Evolutionary conservation across 805 yeast genomes (phyloP), one percentile per base, ranked within the genome.

Genomic region (Metschnikowia borealis): DNA sequence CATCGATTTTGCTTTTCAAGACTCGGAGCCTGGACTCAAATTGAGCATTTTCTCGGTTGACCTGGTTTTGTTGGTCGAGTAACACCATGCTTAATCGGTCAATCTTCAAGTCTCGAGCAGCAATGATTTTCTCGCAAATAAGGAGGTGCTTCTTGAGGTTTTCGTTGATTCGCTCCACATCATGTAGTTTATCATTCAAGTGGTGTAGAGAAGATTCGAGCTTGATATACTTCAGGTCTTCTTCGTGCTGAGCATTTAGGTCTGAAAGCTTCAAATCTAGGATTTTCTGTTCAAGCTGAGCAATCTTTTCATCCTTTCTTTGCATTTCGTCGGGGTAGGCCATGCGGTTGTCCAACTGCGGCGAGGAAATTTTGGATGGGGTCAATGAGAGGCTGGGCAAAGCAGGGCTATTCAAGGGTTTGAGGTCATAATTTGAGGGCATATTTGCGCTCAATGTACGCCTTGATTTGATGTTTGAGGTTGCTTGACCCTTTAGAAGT

Each of bases 131-230:
- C 51, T 80, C 80, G 37, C 81, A 71, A 3, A 82, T 70, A 26
- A 71, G 70, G 17, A 84, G 68, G 56, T 85, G 89, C 56, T 75
- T 80, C 46, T 79, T 72, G 33, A 86, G 66, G 45, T 77, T 70
- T 31, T 73, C 66, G 61, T 86, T 86, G 60, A 83, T 84, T n/a
- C 72, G 64, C 53, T 83, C 85, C 32, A 84, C 76, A 52, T 85
- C 87, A 46, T 74, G 74, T 48, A 85, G 74, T 49, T 83, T 83
- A n/a, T 69, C 71, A 17, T 79, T 74, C 53, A 86, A 74, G 53
- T 77, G 83, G 40, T 77, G 78, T 17, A 86, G 66, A 1, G 88
- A 75, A 44, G 75, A 73, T 57, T 84, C 88, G 47, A 86, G 63
- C 10, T 79, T 75, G 43, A 75, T 70, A 29, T 82, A 62, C 55